Evolutionary conservation across 306 rosid species (phyloP).

Genomic region (Luffa acutangula): DNA sequence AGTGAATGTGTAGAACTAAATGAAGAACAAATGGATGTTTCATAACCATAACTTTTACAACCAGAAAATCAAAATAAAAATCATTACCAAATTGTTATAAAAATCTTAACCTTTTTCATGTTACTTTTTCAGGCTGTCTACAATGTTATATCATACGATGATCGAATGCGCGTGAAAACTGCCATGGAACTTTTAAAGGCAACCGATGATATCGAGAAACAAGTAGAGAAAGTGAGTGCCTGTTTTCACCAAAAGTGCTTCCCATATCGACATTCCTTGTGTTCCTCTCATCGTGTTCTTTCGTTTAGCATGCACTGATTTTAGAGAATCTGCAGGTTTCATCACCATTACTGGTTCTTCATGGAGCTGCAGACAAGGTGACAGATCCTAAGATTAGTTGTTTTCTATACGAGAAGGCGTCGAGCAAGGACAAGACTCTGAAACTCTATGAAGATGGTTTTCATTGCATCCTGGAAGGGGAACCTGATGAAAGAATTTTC

Average conservation of each 20-base stretch:
- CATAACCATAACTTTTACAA: not conserved
- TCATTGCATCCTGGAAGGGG: constrained; percentile 84
- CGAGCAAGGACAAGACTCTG: constrained; percentile 59
- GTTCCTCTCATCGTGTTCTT: not conserved
- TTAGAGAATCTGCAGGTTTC: constrained; percentile 42
- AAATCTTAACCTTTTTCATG: not conserved
- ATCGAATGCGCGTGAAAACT: constrained; percentile 47
- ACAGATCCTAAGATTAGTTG: constrained; percentile 72
- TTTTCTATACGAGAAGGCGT: constrained; percentile 68
- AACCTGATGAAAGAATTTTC: constrained; percentile 65
- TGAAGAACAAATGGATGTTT: not conserved
- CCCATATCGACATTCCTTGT: not conserved
- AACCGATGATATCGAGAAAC: constrained; percentile 53
- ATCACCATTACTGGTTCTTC: constrained; percentile 70
- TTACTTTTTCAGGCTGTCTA: constrained; percentile 45
- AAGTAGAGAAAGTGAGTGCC: constrained; percentile 44
- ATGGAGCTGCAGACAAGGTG: constrained; percentile 74
- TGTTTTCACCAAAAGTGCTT: not conserved
- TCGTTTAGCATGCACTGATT: not conserved
- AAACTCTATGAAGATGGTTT: constrained; percentile 55
- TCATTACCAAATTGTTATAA: not conserved
- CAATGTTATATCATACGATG: constrained; percentile 66
- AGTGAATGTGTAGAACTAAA: not conserved
- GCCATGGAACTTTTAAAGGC: constrained; percentile 59
- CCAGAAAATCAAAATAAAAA: not conserved